Conservation (phyloP, 768 basidiomycete species). For the Amylocystis lapponica region DNA sequence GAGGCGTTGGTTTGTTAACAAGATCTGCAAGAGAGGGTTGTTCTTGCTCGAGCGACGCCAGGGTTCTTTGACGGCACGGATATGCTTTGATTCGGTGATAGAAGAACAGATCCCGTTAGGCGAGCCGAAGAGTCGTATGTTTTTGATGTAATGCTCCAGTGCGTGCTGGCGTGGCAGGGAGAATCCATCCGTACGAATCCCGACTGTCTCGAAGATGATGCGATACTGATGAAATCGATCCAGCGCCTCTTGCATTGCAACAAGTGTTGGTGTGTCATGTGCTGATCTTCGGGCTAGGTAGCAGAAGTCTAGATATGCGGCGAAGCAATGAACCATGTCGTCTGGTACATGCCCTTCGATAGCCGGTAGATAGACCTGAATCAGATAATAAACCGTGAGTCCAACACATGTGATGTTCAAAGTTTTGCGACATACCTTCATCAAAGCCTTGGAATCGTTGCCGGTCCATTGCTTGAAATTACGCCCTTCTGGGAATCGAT, state of each 20-base stretch:
- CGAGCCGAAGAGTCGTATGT: slow-evolving; percentile 15
- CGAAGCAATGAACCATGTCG: no score
- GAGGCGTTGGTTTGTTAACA: no score
- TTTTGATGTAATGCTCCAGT: slow-evolving; percentile 12
- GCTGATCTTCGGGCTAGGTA: slow-evolving; percentile 11
- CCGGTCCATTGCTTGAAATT: slow-evolving; percentile 24
- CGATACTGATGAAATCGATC: slow-evolving; percentile 7
- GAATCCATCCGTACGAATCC: slow-evolving; percentile 14
- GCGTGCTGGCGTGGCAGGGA: slow-evolving; percentile 13
- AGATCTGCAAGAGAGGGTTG: no score
- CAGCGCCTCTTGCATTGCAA: slow-evolving; percentile 8
- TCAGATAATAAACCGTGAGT: no score
- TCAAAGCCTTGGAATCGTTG: slow-evolving; percentile 18
- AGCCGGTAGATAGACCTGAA: slow-evolving; percentile 20
- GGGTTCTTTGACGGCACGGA: no score
- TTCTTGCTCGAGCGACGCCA: no score
- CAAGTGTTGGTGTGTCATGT: not conserved
- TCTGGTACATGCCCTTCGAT: slow-evolving; percentile 10
- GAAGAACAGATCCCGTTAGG: slow-evolving; percentile 21
- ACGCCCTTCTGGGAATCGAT: slow-evolving; percentile 15
- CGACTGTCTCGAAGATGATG: slow-evolving; percentile 7
- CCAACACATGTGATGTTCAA: not conserved
- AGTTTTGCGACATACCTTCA: slow-evolving; percentile 11
- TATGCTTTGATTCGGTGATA: no score
- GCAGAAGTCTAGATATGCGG: slow-evolving; percentile 18